phyloP scores from a whole-genome alignment of 345 rosid genomes.

The Euphorbia lathyris region DNA sequence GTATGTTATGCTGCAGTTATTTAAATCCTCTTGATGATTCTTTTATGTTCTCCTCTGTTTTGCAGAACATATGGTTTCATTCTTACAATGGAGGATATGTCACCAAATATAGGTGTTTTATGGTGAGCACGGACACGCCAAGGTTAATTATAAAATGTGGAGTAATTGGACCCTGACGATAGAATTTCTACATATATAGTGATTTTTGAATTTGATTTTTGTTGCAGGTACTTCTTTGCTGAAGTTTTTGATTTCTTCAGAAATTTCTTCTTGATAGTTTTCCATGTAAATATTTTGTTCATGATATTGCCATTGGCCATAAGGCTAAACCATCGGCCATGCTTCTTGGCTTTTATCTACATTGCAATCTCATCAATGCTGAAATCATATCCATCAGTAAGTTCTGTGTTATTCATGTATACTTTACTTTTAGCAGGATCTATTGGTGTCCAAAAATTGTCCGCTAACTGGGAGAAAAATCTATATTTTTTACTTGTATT shows the following conservation, averaged over 20 bases:
- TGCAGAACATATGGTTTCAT: constrained; percentile 93
- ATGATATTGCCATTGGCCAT: constrained; percentile 86
- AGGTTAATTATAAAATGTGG: neutral
- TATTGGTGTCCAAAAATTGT: too few species aligned
- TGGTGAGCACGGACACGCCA: constrained; percentile 50
- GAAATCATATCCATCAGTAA: constrained; percentile 93
- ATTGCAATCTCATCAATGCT: constrained; percentile 76
- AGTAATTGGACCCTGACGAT: constrained; percentile 1
- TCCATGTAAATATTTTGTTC: constrained; percentile 73
- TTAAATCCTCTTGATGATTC: constrained; percentile 8
- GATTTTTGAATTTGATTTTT: constrained; percentile 18
- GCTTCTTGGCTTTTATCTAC: constrained; percentile 87
- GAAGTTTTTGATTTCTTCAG: constrained; percentile 91
- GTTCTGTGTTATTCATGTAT: constrained; percentile 25
- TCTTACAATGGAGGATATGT: constrained; percentile 86
- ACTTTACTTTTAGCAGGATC: too few species aligned
- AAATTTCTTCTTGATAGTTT: constrained; percentile 84
- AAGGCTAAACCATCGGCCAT: constrained; percentile 80
- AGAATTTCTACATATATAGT: neutral
- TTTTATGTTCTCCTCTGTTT: constrained; percentile 12
- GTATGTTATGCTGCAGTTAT: neutral
- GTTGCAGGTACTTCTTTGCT: constrained; percentile 92
- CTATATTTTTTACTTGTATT: too few species aligned
- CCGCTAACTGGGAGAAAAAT: too few species aligned
- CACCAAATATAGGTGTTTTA: constrained; percentile 88